Evolutionary conservation across 1,139 yeast species (phyloP).

Genomic region (Fermentozyma sake): DNA sequence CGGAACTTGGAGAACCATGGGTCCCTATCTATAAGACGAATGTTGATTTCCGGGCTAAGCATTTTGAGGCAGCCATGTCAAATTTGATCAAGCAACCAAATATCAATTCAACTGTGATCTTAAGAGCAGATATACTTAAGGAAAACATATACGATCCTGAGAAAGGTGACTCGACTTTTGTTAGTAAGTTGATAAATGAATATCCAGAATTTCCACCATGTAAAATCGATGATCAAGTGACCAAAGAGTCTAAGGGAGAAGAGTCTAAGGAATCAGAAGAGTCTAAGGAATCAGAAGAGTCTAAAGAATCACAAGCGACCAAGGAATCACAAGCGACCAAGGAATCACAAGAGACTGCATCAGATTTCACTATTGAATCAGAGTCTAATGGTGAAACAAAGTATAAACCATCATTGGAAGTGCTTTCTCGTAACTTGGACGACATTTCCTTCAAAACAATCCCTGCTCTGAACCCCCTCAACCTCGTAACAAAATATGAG

Average conservation of each 20-base stretch:
- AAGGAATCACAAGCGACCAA: too few relatives aligned
- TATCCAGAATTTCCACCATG: conserved; percentile 31
- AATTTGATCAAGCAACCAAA: conserved; percentile 83
- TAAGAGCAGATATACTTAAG: conserved; percentile 78
- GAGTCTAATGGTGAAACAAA: too few relatives aligned
- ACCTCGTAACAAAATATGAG: conserved; percentile 40
- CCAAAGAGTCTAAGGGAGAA: too few relatives aligned
- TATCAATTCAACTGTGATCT: conserved; percentile 84
- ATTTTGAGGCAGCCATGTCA: conserved; percentile 74
- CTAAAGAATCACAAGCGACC: too few relatives aligned
- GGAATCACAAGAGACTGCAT: too few relatives aligned
- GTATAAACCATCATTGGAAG: too few relatives aligned
- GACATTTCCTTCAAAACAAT: conserved; percentile 51
- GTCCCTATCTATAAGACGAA: conserved; percentile 46
- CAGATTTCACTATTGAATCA: too few relatives aligned
- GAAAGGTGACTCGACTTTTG: conserved; percentile 29
- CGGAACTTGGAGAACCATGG: conserved; percentile 66
- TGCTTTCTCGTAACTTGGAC: conserved; percentile 46
- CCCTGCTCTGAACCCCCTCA: conserved; percentile 31
- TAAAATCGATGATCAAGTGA: conserved; percentile 24
- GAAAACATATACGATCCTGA: conserved; percentile 45
- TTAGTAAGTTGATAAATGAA: conserved; percentile 29
- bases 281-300: too few relatives aligned
- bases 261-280: too few relatives aligned
- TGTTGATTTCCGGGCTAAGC: conserved; percentile 43